Evolutionary conservation across 208 protist species (phyloP), one percentile per base, ranked within the genome.

Genomic region (Phytomonas francai): DNA sequence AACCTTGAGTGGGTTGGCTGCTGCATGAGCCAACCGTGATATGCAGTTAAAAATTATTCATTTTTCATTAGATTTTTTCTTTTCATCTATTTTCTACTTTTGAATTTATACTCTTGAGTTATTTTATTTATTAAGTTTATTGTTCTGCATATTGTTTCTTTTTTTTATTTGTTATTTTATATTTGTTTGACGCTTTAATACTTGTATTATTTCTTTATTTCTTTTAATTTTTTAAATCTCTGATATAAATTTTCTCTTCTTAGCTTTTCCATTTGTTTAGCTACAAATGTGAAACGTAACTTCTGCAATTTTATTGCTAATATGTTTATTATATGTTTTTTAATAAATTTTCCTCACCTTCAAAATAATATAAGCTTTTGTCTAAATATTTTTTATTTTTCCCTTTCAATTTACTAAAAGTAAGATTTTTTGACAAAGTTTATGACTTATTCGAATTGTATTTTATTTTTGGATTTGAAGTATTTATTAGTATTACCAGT

Each of bases 1-100:
- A 67, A 28, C 42, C 45, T 85, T n/a, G 33, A 79, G 68, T 81
- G 76, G 73, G 74, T 81, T 25, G 73, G 80, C 30, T 85, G 80
- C 72, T 36, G 33, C 8, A 36, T 11, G n/a, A n/a, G n/a, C n/a
- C n/a, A n/a, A n/a, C n/a, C n/a, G n/a, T n/a, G n/a, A n/a, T n/a
- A n/a, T n/a, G n/a, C n/a, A n/a, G n/a, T n/a, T n/a, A n/a, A n/a
- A n/a, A n/a, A n/a, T n/a, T n/a, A n/a, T n/a, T n/a, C n/a, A n/a
- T n/a, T n/a, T n/a, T n/a, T n/a, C n/a, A n/a, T n/a, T n/a, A n/a
- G n/a, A n/a, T n/a, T n/a, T n/a, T n/a, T n/a, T n/a, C n/a, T n/a
- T n/a, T n/a, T n/a, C n/a, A n/a, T n/a, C n/a, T n/a, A n/a, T n/a
- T n/a, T n/a, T n/a, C n/a, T n/a, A n/a, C n/a, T n/a, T n/a, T n/a